Conservation (phyloP, 106 monocot species). For the Dendrobium huoshanense region DNA sequence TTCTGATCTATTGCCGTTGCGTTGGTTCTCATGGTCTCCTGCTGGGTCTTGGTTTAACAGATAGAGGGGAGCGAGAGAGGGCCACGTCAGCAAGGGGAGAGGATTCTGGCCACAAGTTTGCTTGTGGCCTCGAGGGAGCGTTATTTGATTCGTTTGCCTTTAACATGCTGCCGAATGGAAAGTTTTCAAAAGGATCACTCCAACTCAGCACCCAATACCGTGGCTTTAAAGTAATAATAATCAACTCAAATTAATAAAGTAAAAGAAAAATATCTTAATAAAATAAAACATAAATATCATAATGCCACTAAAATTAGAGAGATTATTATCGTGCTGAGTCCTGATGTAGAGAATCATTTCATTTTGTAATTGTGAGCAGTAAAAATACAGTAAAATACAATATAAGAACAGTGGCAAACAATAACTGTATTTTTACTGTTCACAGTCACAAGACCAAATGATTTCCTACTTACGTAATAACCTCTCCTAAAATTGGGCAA, state of each 20-base stretch:
- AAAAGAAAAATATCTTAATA: neutral
- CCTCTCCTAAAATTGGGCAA: no score
- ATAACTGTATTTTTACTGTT: no score
- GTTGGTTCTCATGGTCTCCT: neutral
- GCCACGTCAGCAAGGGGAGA: constrained; percentile 21
- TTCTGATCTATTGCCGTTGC: neutral
- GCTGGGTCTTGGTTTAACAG: constrained; percentile 5
- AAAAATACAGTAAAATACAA: no score
- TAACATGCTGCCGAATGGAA: constrained; percentile 8
- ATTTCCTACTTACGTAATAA: no score
- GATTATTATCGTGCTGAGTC: no score
- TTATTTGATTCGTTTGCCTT: constrained; percentile 15
- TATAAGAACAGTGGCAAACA: no score
- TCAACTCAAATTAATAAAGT: neutral
- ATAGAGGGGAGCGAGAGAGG: neutral
- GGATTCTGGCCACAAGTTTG: constrained; percentile 10
- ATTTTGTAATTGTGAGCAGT: no score
- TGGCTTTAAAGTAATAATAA: neutral
- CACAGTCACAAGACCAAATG: no score
- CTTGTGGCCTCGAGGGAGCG: constrained; percentile 13
- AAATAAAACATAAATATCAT: neutral
- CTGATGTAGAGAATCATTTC: no score
- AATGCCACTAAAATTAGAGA: no score
- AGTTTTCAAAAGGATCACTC: neutral
- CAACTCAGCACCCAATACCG: constrained; percentile 9